Conservation (phyloP, 1,284 basidiomycete species). For the Hemileia vastatrix region DNA sequence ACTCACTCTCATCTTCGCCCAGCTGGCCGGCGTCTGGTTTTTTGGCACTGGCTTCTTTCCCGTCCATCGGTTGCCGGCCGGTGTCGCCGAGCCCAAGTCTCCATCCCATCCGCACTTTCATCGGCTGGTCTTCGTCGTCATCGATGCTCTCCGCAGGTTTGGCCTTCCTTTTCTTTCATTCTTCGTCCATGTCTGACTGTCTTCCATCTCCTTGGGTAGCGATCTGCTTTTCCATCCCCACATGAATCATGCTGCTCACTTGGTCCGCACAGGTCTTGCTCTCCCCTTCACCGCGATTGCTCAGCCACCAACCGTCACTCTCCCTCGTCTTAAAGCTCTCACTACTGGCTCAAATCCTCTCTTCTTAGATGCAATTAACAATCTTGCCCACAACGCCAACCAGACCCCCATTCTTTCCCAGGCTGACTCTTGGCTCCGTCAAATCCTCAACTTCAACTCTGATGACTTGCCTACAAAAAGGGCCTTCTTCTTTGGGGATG, state of each 20-base stretch:
- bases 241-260: not conserved
- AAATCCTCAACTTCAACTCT: not conserved
- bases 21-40: constrained; percentile 4
- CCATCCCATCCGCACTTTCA: constrained; percentile 16
- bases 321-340: constrained; percentile 31
- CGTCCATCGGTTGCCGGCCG: constrained; percentile 4
- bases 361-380: constrained; percentile 31
- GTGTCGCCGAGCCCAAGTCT: not conserved
- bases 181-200: not conserved
- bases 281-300: constrained; percentile 29
- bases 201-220: not conserved
- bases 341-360: constrained; percentile 32
- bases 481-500: constrained; percentile 29
- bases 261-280: constrained; percentile 23
- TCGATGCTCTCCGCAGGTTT: constrained; percentile 31
- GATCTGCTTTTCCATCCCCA: not conserved
- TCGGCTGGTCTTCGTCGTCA: constrained; percentile 30
- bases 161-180: not conserved
- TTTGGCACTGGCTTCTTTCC: constrained; percentile 21
- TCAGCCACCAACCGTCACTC: constrained; percentile 31
- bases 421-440: constrained; percentile 29
- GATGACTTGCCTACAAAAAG: not conserved
- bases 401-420: constrained; percentile 19
- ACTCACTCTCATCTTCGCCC: too few relatives aligned
- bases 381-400: constrained; percentile 25